These are phyloP conservation scores for Stephania cephalantha DNA, from an alignment of 164 flowering plant genomes.

Conservation along the genomic window DNA sequence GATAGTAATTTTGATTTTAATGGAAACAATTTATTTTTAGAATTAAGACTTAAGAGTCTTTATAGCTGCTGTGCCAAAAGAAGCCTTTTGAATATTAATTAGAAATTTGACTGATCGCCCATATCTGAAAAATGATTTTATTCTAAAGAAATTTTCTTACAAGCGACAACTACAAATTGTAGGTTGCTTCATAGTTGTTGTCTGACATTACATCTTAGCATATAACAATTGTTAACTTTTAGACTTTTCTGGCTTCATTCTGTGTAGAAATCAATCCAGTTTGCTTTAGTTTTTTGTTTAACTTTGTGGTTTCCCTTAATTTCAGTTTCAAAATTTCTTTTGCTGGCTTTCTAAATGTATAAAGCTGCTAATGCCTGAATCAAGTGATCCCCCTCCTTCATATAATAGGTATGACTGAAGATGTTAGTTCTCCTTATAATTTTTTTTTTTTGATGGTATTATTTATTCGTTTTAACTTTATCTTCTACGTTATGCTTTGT, in stretches of 20 bases:
- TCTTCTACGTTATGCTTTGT: neutral
- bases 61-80: too few relatives aligned
- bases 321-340: constrained; percentile 94
- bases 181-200: neutral
- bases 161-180: too few relatives aligned
- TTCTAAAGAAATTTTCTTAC: too few relatives aligned
- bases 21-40: too few relatives aligned
- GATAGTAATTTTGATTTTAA: too few relatives aligned
- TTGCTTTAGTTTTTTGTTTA: neutral
- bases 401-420: constrained; percentile 56
- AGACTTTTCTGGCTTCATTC: neutral
- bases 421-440: constrained; percentile 6
- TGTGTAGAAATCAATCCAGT: neutral
- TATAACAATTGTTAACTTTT: neutral
- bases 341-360: constrained; percentile 80
- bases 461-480: constrained; percentile 10
- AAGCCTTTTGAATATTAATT: too few relatives aligned
- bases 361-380: constrained; percentile 79
- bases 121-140: too few relatives aligned
- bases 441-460: constrained; percentile 3
- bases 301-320: neutral
- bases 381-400: constrained; percentile 71
- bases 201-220: neutral
- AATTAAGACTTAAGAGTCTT: too few relatives aligned
- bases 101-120: too few relatives aligned